These are phyloP conservation scores for Westerdykella aurantiaca DNA, from an alignment of 2,329 filamentous ascomycete genomes.

Conservation along the genomic window DNA sequence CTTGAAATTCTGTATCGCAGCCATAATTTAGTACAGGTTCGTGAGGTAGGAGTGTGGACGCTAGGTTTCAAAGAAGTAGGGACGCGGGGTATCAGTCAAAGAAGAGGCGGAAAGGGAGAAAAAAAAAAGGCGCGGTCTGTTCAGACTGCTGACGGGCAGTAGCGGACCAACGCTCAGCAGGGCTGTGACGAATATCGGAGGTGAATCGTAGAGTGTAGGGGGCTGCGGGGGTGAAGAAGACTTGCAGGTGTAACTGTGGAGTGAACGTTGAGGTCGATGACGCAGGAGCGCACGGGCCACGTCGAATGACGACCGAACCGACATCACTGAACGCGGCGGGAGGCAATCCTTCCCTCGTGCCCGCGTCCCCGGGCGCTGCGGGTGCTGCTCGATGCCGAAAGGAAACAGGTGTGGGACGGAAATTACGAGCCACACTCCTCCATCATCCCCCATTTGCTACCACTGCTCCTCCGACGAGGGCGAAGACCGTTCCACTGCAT, in stretches of 20 bases:
- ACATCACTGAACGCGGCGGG: background rate
- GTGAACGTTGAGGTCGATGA: background rate
- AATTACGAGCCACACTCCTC: background rate
- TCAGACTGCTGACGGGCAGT: no score
- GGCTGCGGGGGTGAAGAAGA: background rate
- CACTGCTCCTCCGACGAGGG: background rate
- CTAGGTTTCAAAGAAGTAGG: background rate
- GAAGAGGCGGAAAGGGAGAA: conserved; percentile 1
- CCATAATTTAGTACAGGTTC: conserved; percentile 44
- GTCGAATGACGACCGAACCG: background rate
- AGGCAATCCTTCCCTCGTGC: background rate
- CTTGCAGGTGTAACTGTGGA: background rate
- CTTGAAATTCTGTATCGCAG: conserved; percentile 88
- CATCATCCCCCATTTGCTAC: background rate
- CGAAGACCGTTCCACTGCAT: background rate
- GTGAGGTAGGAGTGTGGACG: background rate
- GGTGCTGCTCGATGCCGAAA: background rate
- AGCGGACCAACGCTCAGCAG: no score
- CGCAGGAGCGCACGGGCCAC: background rate
- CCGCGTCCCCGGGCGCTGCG: background rate
- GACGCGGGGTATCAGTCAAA: background rate
- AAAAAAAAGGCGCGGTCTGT: background rate
- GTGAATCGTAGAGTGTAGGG: background rate
- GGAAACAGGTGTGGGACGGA: background rate
- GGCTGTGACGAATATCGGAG: background rate